Evolutionary conservation across 805 yeast species (phyloP), one percentile per base, ranked within the genome.

Genomic region (Candida sithepensis): DNA sequence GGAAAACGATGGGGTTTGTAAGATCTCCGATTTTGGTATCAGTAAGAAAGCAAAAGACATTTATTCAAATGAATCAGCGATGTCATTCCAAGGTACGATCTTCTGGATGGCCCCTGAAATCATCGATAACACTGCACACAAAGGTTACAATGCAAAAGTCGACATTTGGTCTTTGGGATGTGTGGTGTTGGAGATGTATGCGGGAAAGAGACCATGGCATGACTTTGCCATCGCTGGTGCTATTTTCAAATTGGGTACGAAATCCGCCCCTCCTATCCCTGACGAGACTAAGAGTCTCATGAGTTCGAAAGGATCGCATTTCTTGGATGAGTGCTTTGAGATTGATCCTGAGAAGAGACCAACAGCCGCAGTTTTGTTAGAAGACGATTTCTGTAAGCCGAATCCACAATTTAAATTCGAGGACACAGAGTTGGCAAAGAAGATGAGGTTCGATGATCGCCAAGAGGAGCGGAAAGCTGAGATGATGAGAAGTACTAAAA

Each of bases 51-150:
- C 89, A 12, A 78, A 82, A 40, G 91, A 94, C 62, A 88, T 92
- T 21, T 92, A 94, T 64, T 83, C 87, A 26, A 90, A 94, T 64
- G 83, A 88, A 58, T 89, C 96, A 3, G 97, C 89, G 46, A 88
- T 91, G 96, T 91, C 97, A 12, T 64, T 67, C 52, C 96, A 95
- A 67, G 99, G 99, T 21, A 91, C 99, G 0, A 89, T 95, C 1
- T 94, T 91, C 65, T 94, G 99, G 99, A 94, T 94, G 99, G 99
- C 99, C 1, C 99, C 99, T 0, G 99, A 94, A 63, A 96, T 95
- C 54, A 90, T 94, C 43, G 92, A 90, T 63, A 89, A 88, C 49
- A 82, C 82, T 19, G 82, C 80, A 2, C 84, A 81, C 52, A 94
- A 85, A 63, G 99, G 99, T 0, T 94, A 94, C 64, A 88, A 96